phyloP scores from a whole-genome alignment of 2,329 filamentous ascomycete genomes.

The Cordyceps tenuipes region DNA sequence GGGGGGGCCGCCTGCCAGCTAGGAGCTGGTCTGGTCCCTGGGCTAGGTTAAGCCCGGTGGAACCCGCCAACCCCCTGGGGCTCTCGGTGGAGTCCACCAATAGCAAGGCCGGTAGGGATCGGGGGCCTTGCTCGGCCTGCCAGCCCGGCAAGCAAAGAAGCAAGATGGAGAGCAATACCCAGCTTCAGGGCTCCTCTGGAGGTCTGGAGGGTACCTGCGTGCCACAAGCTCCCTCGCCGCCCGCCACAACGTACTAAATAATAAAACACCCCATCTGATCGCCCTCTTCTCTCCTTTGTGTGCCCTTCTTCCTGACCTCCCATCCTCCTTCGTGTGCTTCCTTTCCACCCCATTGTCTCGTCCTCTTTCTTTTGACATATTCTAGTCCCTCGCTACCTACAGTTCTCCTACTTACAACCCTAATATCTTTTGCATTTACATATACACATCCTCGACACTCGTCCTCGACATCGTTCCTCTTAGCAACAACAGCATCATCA shows the following conservation, averaged over 20 bases:
- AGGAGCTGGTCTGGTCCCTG: too few species aligned
- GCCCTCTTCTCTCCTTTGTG: not conserved
- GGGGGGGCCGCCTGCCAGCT: too few species aligned
- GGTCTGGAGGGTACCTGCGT: not conserved
- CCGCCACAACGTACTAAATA: slow-evolving; percentile 4
- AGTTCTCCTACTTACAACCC: not conserved
- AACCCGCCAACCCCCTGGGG: not conserved
- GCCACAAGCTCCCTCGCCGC: not conserved
- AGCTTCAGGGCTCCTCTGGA: not conserved
- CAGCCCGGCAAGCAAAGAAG: too few species aligned
- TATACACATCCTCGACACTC: not conserved
- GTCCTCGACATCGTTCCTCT: slow-evolving; percentile 9
- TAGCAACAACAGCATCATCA: not conserved
- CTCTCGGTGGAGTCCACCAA: not conserved
- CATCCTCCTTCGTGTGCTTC: not conserved
- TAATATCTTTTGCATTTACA: not conserved
- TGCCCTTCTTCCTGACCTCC: slow-evolving; percentile 1
- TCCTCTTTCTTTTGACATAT: slow-evolving; percentile 1
- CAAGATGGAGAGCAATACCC: too few species aligned
- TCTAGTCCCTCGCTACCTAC: slow-evolving; percentile 12
- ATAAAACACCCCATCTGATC: slow-evolving; percentile 12
- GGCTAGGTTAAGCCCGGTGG: too few species aligned
- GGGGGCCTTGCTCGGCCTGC: not conserved
- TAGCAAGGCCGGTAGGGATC: not conserved
- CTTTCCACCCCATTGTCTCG: not conserved